phyloP scores from a whole-genome alignment of 345 rosid genomes.

The Pelargonium nanum region DNA sequence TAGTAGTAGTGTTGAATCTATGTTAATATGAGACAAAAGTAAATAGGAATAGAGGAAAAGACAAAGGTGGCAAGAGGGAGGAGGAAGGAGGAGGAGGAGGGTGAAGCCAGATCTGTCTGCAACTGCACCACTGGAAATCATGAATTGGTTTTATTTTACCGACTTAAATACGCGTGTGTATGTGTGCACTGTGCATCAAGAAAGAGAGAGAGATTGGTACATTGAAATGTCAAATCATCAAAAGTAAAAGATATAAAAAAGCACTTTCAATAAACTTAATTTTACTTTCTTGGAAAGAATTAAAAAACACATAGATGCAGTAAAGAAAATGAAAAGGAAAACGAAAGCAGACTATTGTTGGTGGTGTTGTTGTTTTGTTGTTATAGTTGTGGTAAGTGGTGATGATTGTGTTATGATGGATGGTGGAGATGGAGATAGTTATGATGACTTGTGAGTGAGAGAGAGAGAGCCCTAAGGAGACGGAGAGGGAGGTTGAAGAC shows the following conservation, averaged over 20 bases:
- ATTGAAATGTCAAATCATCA: conserved; percentile 39
- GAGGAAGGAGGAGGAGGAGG: background rate
- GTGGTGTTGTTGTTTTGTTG: background rate
- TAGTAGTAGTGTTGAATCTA: background rate
- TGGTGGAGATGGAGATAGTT: background rate
- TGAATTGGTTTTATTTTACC: conserved; percentile 18
- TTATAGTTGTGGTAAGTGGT: background rate
- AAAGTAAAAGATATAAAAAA: conserved; percentile 9
- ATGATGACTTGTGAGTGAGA: background rate
- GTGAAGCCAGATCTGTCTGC: too few relatives aligned
- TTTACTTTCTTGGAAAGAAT: too few relatives aligned
- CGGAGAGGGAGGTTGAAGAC: background rate
- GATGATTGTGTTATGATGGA: background rate
- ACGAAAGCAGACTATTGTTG: background rate
- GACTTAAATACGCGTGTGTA: conserved; percentile 21
- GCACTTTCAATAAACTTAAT: background rate
- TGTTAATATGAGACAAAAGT: conserved; percentile 12
- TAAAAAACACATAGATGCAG: too few relatives aligned
- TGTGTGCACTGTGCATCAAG: background rate
- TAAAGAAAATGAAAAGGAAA: too few relatives aligned
- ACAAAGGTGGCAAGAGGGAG: conserved; percentile 19
- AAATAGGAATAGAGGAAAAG: conserved; percentile 14
- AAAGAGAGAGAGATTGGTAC: conserved; percentile 25
- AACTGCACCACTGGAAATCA: background rate
- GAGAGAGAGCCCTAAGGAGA: too few relatives aligned